Conservation (phyloP, 164 flowering plant genomes). For the Nelumbo lutea region DNA sequence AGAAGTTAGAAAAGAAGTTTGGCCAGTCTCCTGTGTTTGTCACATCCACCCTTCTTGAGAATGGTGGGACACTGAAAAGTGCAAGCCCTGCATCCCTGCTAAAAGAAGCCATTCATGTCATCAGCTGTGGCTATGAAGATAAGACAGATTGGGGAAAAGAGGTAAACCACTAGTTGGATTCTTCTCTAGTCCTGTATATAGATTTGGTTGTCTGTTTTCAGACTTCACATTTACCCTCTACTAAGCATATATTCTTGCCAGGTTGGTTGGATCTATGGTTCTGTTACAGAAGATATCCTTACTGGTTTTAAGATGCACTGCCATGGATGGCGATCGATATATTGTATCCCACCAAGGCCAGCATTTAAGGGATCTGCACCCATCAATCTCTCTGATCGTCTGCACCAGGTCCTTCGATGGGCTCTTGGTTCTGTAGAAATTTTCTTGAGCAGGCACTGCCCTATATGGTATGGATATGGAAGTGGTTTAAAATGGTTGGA, state of each 20-base stretch:
- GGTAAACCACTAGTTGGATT: conserved; percentile 24
- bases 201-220: background rate
- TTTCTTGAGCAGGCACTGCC: conserved; percentile 65
- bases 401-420: conserved; percentile 67
- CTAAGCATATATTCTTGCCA: conserved; percentile 8
- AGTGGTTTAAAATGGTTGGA: conserved; percentile 57
- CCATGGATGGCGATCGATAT: conserved; percentile 68
- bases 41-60: conserved; percentile 54
- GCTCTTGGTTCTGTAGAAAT: conserved; percentile 78
- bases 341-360: conserved; percentile 52
- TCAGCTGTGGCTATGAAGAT: conserved; percentile 76
- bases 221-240: background rate
- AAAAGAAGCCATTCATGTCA: conserved; percentile 80
- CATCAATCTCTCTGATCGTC: conserved; percentile 68
- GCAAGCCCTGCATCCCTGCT: conserved; percentile 55
- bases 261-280: conserved; percentile 77
- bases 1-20: conserved; percentile 57
- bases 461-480: conserved; percentile 66
- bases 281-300: conserved; percentile 63
- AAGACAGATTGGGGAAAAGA: conserved; percentile 84
- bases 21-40: conserved; percentile 76
- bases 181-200: background rate
- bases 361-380: conserved; percentile 73
- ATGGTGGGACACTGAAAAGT: conserved; percentile 47
- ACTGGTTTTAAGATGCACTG: conserved; percentile 78